phyloP scores from a whole-genome alignment of 2,329 filamentous ascomycete genomes.

The Albophoma yamanashiensis region DNA sequence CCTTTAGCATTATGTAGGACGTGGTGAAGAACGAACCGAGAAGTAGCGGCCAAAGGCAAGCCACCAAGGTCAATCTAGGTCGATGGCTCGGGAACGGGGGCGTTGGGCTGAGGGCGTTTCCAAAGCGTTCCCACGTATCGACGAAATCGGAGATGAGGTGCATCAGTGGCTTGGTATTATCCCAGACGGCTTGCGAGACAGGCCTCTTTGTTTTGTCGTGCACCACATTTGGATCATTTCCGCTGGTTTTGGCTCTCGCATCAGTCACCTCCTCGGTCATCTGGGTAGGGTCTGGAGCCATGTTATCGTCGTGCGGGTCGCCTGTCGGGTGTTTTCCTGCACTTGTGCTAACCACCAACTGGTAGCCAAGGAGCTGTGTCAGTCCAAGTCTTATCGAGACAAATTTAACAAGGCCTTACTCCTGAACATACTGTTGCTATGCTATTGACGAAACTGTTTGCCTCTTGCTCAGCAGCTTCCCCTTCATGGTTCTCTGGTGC shows the following conservation, averaged over 20 bases:
- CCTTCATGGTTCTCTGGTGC: conserved; percentile 76
- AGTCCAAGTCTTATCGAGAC: conserved; percentile 20
- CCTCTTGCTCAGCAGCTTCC: conserved; percentile 75
- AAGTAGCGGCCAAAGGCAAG: conserved; percentile 39
- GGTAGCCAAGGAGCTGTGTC: conserved; percentile 9
- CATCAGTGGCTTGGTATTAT: conserved; percentile 65
- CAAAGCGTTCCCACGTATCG: conserved; percentile 41
- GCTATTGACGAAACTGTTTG: conserved; percentile 67
- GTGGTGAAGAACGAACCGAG: conserved; percentile 41
- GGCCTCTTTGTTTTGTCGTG: conserved; percentile 72
- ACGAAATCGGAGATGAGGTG: conserved; percentile 33
- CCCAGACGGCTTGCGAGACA: conserved; percentile 68
- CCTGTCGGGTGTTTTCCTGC: conserved; percentile 65
- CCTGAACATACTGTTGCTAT: conserved; percentile 34
- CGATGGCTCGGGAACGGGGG: conserved; percentile 46
- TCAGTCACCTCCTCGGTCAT: conserved; percentile 25
- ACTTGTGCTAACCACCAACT: conserved; percentile 63
- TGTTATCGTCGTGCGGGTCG: conserved; percentile 41
- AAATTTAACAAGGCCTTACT: neutral
- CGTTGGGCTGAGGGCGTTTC: conserved; percentile 50
- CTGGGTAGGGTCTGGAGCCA: conserved; percentile 40
- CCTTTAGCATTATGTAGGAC: conserved; percentile 54
- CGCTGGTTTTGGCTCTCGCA: conserved; percentile 31
- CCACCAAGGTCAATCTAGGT: conserved; percentile 44
- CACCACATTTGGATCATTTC: conserved; percentile 27